Percentiles rank a stretch among this genome's conserved stretches.
These are phyloP conservation scores for Fibroporia radiculosa DNA, from an alignment of 768 basidiomycete genomes.

Conservation along the genomic window DNA sequence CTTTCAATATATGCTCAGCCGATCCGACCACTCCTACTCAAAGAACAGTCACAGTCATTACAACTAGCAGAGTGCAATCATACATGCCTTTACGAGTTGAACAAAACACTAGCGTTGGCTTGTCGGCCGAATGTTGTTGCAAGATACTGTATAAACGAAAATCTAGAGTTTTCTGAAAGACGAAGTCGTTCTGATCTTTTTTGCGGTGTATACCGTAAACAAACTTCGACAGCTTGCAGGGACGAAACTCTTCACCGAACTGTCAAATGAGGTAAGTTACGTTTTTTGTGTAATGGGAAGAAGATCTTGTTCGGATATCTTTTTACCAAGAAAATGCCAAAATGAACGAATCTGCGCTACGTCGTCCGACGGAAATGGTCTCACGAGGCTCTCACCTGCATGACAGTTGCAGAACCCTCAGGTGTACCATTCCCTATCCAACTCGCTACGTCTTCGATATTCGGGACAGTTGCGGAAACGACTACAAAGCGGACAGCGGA, in stretches of 20 bases:
- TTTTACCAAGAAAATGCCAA: too few relatives aligned
- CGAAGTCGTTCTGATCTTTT: constrained; percentile 70
- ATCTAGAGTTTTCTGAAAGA: constrained; percentile 65
- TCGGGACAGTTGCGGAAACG: constrained; percentile 91
- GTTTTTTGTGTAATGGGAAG: too few relatives aligned
- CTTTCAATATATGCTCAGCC: constrained; percentile 70
- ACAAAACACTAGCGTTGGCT: constrained; percentile 85
- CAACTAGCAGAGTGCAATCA: background rate
- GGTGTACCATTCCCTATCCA: constrained; percentile 63
- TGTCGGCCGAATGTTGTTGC: constrained; percentile 63
- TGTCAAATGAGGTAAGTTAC: constrained; percentile 28
- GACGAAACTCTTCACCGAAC: constrained; percentile 92
- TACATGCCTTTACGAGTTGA: constrained; percentile 74
- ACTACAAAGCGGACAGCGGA: constrained; percentile 73
- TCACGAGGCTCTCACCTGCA: constrained; percentile 54
- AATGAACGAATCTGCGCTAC: too few relatives aligned
- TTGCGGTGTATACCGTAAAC: constrained; percentile 65
- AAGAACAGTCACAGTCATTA: constrained; percentile 10
- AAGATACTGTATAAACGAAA: constrained; percentile 66
- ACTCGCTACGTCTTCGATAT: constrained; percentile 79
- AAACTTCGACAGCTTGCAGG: constrained; percentile 67
- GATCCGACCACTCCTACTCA: constrained; percentile 40
- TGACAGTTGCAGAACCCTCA: constrained; percentile 48
- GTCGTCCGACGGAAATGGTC: too few relatives aligned
- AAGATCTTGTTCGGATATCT: too few relatives aligned